Evolutionary conservation across 2,329 filamentous ascomycete species (phyloP).

Genomic region (Claviceps quebecensis): DNA sequence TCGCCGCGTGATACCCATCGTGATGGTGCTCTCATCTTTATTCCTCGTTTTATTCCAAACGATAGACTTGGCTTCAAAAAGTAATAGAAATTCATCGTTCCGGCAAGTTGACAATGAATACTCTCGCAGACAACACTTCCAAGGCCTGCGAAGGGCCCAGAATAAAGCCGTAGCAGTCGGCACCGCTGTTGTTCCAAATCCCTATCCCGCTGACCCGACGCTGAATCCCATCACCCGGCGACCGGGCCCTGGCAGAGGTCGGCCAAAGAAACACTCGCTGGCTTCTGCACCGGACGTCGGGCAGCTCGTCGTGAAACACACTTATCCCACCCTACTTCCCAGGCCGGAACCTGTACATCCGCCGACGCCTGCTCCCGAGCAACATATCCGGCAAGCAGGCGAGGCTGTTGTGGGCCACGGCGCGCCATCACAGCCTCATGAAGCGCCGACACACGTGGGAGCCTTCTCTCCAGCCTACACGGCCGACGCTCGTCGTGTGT

Average conservation of each 20-base stretch:
- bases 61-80: too few relatives aligned
- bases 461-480: background rate
- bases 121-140: conserved; percentile 42
- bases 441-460: background rate
- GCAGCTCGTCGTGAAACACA: background rate
- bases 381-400: background rate
- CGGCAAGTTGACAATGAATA: background rate
- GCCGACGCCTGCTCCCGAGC: background rate
- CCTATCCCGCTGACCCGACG: conserved; percentile 33
- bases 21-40: background rate
- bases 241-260: conserved; percentile 42
- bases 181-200: conserved; percentile 15
- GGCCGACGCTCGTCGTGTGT: background rate
- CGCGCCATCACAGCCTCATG: background rate
- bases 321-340: background rate
- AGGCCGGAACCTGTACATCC: background rate
- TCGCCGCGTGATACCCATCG: background rate
- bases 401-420: background rate
- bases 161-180: conserved; percentile 34
- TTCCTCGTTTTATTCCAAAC: background rate
- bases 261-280: conserved; percentile 30
- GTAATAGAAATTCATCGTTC: background rate
- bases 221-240: conserved; percentile 45
- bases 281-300: background rate
- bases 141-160: conserved; percentile 41